Evolutionary conservation across 495 filamentous ascomycete species (phyloP).

Genomic region (Thermochaetoides thermophila): DNA sequence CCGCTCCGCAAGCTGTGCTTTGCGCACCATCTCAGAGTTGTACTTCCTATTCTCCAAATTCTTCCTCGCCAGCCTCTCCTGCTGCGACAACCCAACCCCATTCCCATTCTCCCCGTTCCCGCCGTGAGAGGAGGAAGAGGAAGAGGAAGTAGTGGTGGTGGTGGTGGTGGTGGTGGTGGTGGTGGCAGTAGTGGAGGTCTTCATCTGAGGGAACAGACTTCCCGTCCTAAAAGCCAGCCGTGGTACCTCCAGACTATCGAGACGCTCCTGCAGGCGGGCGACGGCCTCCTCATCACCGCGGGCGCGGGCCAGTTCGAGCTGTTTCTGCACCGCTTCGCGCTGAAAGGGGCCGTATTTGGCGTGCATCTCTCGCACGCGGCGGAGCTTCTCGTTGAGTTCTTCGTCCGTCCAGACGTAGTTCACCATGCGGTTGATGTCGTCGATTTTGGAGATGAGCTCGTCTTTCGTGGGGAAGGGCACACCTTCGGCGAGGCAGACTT

Average conservation of each 20-base stretch:
- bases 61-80: constrained; percentile 60
- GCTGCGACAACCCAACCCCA: constrained; percentile 36
- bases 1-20: constrained; percentile 69
- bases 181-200: too few relatives aligned
- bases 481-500: constrained; percentile 54
- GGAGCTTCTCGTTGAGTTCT: constrained; percentile 64
- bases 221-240: constrained; percentile 58
- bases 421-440: constrained; percentile 65
- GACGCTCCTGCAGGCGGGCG: constrained; percentile 46
- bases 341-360: constrained; percentile 45
- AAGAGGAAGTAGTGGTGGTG: too few relatives aligned
- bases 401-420: constrained; percentile 64
- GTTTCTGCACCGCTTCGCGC: constrained; percentile 44
- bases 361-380: constrained; percentile 46
- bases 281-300: constrained; percentile 46
- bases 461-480: constrained; percentile 53
- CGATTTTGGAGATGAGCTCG: constrained; percentile 52
- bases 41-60: constrained; percentile 66
- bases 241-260: constrained; percentile 51
- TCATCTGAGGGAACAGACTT: too few relatives aligned
- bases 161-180: too few relatives aligned
- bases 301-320: constrained; percentile 48
- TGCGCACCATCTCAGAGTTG: constrained; percentile 68
- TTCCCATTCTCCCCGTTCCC: constrained; percentile 25
- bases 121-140: too few relatives aligned